Evolutionary conservation across 768 basidiomycete genomes (phyloP), one percentile per base, ranked within the genome.

Genomic region (Trametes coccinea): DNA sequence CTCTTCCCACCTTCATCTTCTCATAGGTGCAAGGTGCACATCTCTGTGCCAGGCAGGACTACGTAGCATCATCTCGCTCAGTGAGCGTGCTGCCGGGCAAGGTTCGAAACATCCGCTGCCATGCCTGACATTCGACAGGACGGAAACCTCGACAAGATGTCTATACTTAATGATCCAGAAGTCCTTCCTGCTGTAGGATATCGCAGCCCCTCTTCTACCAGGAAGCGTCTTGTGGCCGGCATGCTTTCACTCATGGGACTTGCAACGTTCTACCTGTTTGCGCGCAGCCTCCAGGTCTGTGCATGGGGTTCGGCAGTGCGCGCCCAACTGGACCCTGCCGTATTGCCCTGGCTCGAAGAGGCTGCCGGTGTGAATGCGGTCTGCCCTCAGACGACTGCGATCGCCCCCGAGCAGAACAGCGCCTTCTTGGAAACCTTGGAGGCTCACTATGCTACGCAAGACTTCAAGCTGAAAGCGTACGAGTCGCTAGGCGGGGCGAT

Each of bases 401-500:
- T 63, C 14, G 48, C 53, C 10, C 62, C 62, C 5, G 41, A 37
- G 34, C 54, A 46, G 53, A 54, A 63, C 39, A 22, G 46, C 31
- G 62, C 48, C n/a, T 44, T 59, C 53, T 33, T 63, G 11, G 34
- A 55, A 34, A 29, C 40, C 11, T 33, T 63, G 56, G 62, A 63
- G 44, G 57, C 57, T 2, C 41, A 54, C 34, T 63, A 50, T 29
- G 17, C n/a, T 14, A 61, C 58, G 0, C 29, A 53, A 6, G 50
- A 37, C 2, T 67, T 65, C 49, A 61, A 33, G 44, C 49, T 62
- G 40, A 59, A 59, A 27, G 63, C 64, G 17, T 65, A 62, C 59
- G 61, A 65, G 46, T 54, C 58, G 2, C 62, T 67, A 1, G 56
- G 63, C 7, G 66, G 66, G 3, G 63, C 63, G 0, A 43, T 67